phyloP scores from a whole-genome alignment of 805 yeast species.

The Kodamaea kaohsiungensis region DNA sequence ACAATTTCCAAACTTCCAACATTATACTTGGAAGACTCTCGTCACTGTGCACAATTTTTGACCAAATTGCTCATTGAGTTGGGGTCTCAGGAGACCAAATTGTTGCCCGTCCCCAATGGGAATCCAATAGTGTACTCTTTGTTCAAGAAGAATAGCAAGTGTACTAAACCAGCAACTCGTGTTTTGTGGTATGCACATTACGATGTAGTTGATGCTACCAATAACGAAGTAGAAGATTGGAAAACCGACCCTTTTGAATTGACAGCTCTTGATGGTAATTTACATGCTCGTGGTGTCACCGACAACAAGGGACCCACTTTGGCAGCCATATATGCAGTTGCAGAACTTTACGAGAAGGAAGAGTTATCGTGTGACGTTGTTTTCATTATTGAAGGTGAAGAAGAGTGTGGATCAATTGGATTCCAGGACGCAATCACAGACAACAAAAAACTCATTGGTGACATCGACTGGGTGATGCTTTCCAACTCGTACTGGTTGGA shows the following conservation, averaged over 20 bases:
- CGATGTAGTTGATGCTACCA: conserved; percentile 84
- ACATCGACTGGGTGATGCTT: conserved; percentile 84
- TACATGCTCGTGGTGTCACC: conserved; percentile 89
- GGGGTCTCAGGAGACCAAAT: conserved; percentile 68
- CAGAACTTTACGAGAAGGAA: conserved; percentile 56
- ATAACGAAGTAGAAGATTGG: conserved; percentile 58
- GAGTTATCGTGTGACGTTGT: conserved; percentile 70
- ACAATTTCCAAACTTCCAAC: conserved; percentile 78
- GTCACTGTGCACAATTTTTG: conserved; percentile 82
- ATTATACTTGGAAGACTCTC: conserved; percentile 70
- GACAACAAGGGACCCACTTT: conserved; percentile 94
- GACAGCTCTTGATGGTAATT: conserved; percentile 77
- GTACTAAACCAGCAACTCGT: conserved; percentile 24
- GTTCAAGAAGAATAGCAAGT: conserved; percentile 50
- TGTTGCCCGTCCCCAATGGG: conserved; percentile 73
- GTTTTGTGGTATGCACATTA: conserved; percentile 94
- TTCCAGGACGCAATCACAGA: conserved; percentile 65
- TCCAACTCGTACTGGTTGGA: conserved; percentile 96
- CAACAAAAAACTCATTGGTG: conserved; percentile 56
- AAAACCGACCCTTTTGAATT: conserved; percentile 73
- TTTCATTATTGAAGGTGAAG: conserved; percentile 91
- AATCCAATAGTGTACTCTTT: conserved; percentile 85
- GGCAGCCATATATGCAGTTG: conserved; percentile 86
- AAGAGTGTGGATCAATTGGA: conserved; percentile 90
- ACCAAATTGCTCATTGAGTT: conserved; percentile 59